Evolutionary conservation across 371 early-diverging fungal species (phyloP), one percentile per base, ranked within the genome.

Genomic region (Mucor irregularis): DNA sequence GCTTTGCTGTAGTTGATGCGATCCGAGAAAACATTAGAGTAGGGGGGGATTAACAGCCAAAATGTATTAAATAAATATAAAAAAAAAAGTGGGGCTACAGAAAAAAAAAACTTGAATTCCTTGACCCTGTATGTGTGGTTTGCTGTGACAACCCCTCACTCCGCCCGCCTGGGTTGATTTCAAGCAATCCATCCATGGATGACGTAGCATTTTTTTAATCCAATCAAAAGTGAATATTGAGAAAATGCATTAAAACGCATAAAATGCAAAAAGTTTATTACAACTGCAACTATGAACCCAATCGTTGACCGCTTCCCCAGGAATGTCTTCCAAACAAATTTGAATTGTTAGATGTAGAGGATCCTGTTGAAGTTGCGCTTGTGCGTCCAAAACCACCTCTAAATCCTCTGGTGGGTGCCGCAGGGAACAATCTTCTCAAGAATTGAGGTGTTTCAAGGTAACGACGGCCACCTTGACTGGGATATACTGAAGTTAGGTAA

Each of bases 401-500:
- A 58, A 46, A 46, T 33, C 43, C 45, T 35, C 33, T 9, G 3
- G 54, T 24, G 7, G 9, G 29, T 3, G 59, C 52, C 10, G 66
- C 43, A 30, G 86, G 84, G 24, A 84, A 77, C 28, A 76, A 17
- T 21, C 64, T 55, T 50, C 72, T 71, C 35, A 86, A 47, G 50
- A 80, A 71, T 19, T 56, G 45, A 11, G 87, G 87, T 14, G 87
- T 86, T 14, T 68, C 66, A 14, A 84, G 66, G 60, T 76, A 68
- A 16, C 74, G 62, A 4, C 74, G 72, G n/a, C 85, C 85, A 8
- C 84, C 85, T 55, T 64, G 73, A 19, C 74, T 71, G 28, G 88
- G 88, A 59, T 84, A 82, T 13, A 73, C 63, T 1, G 61, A 56
- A 6, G 73, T 66, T 30, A 85, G 64, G 48, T 74, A 86, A 60